Percentiles rank a stretch among this genome's conserved stretches.
Evolutionary conservation across 768 basidiomycete species (phyloP).

Genomic region (Phylloporus sp.): DNA sequence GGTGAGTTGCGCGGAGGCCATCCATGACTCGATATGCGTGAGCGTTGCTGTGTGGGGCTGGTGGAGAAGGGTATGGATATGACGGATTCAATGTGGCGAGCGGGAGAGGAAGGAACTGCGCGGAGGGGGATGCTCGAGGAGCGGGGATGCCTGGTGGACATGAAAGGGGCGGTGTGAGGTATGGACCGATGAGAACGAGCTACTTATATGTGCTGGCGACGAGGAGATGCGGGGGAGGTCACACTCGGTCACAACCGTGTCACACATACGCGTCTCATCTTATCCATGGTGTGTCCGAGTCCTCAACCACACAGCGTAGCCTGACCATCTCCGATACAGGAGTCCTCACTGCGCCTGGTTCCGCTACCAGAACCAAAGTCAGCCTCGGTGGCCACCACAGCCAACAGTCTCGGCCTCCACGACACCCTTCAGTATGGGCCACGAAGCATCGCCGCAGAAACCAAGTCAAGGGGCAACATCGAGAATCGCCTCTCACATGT

Average conservation of each 20-base stretch:
- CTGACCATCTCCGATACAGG: conserved; percentile 24
- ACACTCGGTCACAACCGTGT: conserved; percentile 27
- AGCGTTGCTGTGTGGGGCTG: conserved; percentile 36
- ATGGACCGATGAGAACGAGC: conserved; percentile 1
- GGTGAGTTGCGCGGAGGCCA: conserved; percentile 25
- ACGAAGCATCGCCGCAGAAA: conserved; percentile 73
- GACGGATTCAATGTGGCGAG: conserved; percentile 60
- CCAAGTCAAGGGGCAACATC: conserved; percentile 56
- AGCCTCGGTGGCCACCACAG: conserved; percentile 64
- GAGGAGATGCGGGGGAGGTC: conserved; percentile 21
- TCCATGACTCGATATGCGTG: conserved; percentile 35
- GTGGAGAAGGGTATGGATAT: conserved; percentile 57
- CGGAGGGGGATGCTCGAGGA: conserved; percentile 67
- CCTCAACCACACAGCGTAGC: background rate
- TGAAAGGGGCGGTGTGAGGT: conserved; percentile 19
- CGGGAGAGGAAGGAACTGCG: conserved; percentile 41
- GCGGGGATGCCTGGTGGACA: conserved; percentile 53
- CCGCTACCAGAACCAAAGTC: conserved; percentile 52
- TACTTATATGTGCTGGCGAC: conserved; percentile 7
- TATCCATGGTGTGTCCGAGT: conserved; percentile 20
- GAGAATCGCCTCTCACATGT: conserved; percentile 78
- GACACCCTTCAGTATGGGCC: conserved; percentile 86
- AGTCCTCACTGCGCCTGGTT: conserved; percentile 58
- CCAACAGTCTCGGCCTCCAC: conserved; percentile 78
- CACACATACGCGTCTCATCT: conserved; percentile 21